Base-by-base conservation (phyloP, 2,329 filamentous ascomycete species). In the Aureobasidium sp. region DNA sequence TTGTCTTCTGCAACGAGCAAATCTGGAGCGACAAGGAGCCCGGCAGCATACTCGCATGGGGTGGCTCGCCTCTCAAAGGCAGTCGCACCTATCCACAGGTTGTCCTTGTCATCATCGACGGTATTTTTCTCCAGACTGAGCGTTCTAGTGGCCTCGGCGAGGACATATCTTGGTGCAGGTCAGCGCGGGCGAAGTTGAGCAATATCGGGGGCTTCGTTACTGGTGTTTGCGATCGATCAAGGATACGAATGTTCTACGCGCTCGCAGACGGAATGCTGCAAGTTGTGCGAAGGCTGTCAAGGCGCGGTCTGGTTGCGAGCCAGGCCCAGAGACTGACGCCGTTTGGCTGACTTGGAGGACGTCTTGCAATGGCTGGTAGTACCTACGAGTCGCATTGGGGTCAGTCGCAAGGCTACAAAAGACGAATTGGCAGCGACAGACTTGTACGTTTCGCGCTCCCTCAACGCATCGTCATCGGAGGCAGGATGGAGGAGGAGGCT, bases 121-220 rank as follows among this genome's bases (percentile, higher is more conserved):
- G 62, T 63, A 42, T 70, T 66, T 40, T 71, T 65, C 39, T 67
- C 62, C 0, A 80, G 69, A n/a, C 78, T 77, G 3, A 82, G 63
- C 2, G 75, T 78, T 57, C 73, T 76, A 0, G 81, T 83, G 6
- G 79, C 77, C 67, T 83, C 81, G 39, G 81, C 81, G 39, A 84
- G 73, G 53, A 83, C 76, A 56, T 80, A 81, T 67, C 54, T 58
- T 58, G 1, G n/a, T 19, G 14, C 12, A 8, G 11, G 54, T 58
- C 54, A 58, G 54, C 42, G 19, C 7, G 27, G 40, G 8, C 5
- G 29, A 11, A 1, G 2, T 15, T 17, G 5, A 31, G 19, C 31
- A 31, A 17, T 12, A 39, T 22, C 80, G 40, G 81, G 80, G 40
- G 83, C 73, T 53, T 83, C 76, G 57, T 33, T 79, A 81, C 45